A percentile compares a stretch with the other conserved stretches of the same genome.
These are phyloP conservation scores for Penicillium fuscoglaucum DNA, from an alignment of 2,329 filamentous ascomycete species.

Conservation along the genomic window DNA sequence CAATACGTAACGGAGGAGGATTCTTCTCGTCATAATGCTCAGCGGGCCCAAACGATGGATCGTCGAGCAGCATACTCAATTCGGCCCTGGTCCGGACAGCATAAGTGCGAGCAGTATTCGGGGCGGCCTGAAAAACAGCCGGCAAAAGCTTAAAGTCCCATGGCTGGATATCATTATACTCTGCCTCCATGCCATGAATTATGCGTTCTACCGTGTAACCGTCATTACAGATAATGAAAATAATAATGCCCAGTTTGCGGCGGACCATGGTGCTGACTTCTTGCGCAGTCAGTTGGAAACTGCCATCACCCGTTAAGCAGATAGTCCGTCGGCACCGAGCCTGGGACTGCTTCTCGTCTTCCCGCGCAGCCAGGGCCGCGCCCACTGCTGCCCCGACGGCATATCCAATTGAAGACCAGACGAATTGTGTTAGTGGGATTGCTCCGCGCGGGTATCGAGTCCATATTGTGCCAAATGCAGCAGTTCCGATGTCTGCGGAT, in stretches of 20 bases:
- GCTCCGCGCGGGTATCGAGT: slow-evolving; percentile 70
- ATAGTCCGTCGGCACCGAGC: slow-evolving; percentile 61
- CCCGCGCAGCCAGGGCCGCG: slow-evolving; percentile 70
- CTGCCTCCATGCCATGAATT: slow-evolving; percentile 75
- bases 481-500: slow-evolving; percentile 79
- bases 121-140: slow-evolving; percentile 63
- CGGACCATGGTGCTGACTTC: slow-evolving; percentile 79
- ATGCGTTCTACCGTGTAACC: slow-evolving; percentile 83
- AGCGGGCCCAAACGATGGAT: slow-evolving; percentile 61
- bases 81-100: slow-evolving; percentile 66
- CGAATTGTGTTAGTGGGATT: slow-evolving; percentile 71
- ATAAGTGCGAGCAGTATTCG: slow-evolving; percentile 60
- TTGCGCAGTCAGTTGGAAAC: slow-evolving; percentile 78
- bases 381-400: slow-evolving; percentile 60
- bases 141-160: slow-evolving; percentile 73
- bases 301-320: slow-evolving; percentile 82
- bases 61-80: slow-evolving; percentile 62
- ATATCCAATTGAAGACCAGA: slow-evolving; percentile 66
- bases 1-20: slow-evolving; percentile 59
- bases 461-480: slow-evolving; percentile 81
- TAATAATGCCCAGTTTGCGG: slow-evolving; percentile 67
- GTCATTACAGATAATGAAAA: slow-evolving; percentile 80
- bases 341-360: slow-evolving; percentile 46
- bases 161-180: slow-evolving; percentile 73
- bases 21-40: slow-evolving; percentile 10